phyloP scores from a whole-genome alignment of 108 stramenopile species.

The Skeletonema tropicum region DNA sequence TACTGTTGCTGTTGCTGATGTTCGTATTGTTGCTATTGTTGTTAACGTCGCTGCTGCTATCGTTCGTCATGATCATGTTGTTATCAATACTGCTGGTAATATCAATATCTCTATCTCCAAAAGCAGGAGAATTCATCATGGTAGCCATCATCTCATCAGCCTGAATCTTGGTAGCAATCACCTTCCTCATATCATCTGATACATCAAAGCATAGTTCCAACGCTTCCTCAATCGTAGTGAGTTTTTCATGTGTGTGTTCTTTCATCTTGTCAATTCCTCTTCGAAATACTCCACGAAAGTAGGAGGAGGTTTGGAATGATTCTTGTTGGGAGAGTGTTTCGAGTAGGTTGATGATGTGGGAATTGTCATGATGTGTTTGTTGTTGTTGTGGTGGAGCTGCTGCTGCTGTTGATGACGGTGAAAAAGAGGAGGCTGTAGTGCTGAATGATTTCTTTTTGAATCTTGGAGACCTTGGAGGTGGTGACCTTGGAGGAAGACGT shows the following conservation, averaged over 20 bases:
- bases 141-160: not conserved
- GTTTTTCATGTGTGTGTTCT: not conserved
- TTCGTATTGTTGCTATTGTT: too few species aligned
- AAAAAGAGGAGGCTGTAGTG: not conserved
- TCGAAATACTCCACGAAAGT: conserved; percentile 3
- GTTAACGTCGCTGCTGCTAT: too few species aligned
- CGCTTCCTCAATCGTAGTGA: conserved; percentile 7
- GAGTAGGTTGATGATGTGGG: not conserved
- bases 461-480: not conserved
- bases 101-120: too few species aligned
- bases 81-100: too few species aligned
- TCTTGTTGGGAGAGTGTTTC: conserved; percentile 1
- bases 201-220: conserved; percentile 4
- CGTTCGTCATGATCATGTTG: too few species aligned
- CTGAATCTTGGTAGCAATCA: not conserved
- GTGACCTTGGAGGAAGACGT: not conserved
- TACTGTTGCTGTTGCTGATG: not conserved
- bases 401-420: not conserved
- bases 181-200: conserved; percentile 5
- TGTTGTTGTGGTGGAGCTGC: not conserved
- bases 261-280: conserved; percentile 1
- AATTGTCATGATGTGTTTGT: not conserved
- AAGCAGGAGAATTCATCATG: not conserved
- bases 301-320: conserved; percentile 2
- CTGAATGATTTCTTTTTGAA: not conserved